These are phyloP conservation scores for Candida taoyuanica DNA, from an alignment of 805 yeast species.

Conservation along the genomic window DNA sequence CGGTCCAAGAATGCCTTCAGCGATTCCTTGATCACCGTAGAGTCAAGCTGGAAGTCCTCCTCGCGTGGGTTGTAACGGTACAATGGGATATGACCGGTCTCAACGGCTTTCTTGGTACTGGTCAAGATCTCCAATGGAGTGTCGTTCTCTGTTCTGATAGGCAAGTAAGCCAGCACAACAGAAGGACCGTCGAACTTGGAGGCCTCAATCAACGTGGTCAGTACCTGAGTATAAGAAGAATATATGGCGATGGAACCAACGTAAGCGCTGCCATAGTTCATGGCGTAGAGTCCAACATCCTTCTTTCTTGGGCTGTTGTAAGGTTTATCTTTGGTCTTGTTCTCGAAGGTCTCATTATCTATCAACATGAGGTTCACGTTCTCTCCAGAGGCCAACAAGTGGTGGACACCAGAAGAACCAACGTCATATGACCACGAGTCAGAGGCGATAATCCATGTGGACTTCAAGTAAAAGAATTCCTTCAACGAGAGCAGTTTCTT, in stretches of 20 bases:
- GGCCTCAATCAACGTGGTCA: constrained; percentile 89
- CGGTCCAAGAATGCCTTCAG: constrained; percentile 79
- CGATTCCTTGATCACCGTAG: constrained; percentile 73
- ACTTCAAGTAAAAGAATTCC: constrained; percentile 41
- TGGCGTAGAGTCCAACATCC: constrained; percentile 90
- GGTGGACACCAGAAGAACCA: constrained; percentile 89
- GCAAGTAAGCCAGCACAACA: constrained; percentile 83
- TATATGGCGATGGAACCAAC: constrained; percentile 95
- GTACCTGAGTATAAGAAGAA: constrained; percentile 87
- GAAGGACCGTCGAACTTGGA: constrained; percentile 87
- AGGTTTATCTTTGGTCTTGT: constrained; percentile 26
- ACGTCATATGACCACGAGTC: constrained; percentile 94
- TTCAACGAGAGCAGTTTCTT: constrained; percentile 41
- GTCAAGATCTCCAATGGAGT: constrained; percentile 70
- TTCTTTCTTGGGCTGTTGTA: constrained; percentile 60
- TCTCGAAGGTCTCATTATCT: constrained; percentile 72
- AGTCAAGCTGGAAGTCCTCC: constrained; percentile 68
- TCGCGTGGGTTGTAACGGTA: constrained; percentile 75
- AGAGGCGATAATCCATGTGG: constrained; percentile 86
- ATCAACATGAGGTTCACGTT: constrained; percentile 81
- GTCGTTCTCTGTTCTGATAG: constrained; percentile 60
- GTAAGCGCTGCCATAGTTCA: constrained; percentile 85
- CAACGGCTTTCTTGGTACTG: constrained; percentile 87
- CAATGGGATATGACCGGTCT: constrained; percentile 94
- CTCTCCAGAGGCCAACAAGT: constrained; percentile 66